Evolutionary conservation across 768 basidiomycete species (phyloP).

Genomic region (Calocybe cyanea): DNA sequence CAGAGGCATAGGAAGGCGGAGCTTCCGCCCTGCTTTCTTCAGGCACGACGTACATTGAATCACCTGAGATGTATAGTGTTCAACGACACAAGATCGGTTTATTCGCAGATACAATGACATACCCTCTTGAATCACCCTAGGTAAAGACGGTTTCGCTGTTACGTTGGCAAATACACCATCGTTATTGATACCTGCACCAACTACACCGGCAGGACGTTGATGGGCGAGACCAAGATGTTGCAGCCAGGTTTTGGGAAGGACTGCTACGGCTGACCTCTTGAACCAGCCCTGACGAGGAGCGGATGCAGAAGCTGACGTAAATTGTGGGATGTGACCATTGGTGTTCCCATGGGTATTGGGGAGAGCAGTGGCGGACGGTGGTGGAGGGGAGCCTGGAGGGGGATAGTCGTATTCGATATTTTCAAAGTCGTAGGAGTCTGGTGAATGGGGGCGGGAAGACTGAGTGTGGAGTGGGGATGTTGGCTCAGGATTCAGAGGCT

Average conservation of each 20-base stretch:
- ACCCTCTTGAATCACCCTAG: constrained; percentile 61
- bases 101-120: constrained; percentile 11
- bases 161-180: constrained; percentile 96
- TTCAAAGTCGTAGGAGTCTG: constrained; percentile 74
- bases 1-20: constrained; percentile 89
- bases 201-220: constrained; percentile 33
- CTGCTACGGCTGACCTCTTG: constrained; percentile 45
- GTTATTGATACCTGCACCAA: constrained; percentile 69
- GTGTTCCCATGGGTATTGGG: constrained; percentile 74
- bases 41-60: constrained; percentile 71
- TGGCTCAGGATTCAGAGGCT: constrained; percentile 44
- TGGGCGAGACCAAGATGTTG: constrained; percentile 42
- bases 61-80: constrained; percentile 38
- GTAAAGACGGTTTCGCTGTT: constrained; percentile 76
- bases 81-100: not conserved
- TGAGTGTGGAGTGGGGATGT: constrained; percentile 25
- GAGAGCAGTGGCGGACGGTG: constrained; percentile 56
- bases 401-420: constrained; percentile 75
- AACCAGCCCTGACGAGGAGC: constrained; percentile 47
- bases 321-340: constrained; percentile 63
- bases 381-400: constrained; percentile 80
- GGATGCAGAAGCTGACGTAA: constrained; percentile 28
- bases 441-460: constrained; percentile 20
- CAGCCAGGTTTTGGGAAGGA: constrained; percentile 53
- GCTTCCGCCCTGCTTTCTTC: constrained; percentile 81